Percentiles rank a stretch among this genome's conserved stretches.
Evolutionary conservation across 2,329 filamentous ascomycete genomes (phyloP).

Genomic region (Aspergillus versicolor): DNA sequence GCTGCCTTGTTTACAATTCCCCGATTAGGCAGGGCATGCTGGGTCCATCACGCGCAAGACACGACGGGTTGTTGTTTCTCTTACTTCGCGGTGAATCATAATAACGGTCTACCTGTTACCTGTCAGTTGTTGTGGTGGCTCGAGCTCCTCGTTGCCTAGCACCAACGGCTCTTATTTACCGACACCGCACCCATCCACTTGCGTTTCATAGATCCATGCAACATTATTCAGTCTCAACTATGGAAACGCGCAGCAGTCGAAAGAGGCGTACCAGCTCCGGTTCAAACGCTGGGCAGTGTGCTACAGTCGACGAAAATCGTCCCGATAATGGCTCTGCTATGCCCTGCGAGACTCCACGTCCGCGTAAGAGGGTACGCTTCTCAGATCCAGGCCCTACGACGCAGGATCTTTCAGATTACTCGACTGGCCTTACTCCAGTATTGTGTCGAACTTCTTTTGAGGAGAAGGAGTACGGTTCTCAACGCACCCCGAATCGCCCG

Average conservation of each 20-base stretch:
- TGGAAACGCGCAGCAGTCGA: conserved; percentile 27
- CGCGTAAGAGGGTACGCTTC: conserved; percentile 46
- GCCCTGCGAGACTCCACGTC: conserved; percentile 29
- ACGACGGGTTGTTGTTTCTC: conserved; percentile 1
- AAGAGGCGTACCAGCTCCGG: conserved; percentile 28
- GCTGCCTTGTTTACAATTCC: conserved; percentile 21
- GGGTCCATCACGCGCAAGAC: conserved; percentile 18
- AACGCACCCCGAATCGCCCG: conserved; percentile 29
- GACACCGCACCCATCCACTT: neutral
- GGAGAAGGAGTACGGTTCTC: conserved; percentile 23
- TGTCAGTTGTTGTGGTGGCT: neutral
- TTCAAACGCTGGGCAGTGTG: conserved; percentile 6
- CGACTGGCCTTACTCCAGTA: conserved; percentile 48
- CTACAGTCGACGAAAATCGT: conserved; percentile 8
- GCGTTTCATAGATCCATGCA: neutral
- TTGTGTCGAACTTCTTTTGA: conserved; percentile 41
- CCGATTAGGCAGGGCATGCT: conserved; percentile 14
- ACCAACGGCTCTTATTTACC: neutral
- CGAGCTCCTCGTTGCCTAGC: conserved; percentile 3
- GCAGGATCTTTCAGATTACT: conserved; percentile 20
- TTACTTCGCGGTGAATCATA: conserved; percentile 7
- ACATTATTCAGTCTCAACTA: conserved; percentile 7
- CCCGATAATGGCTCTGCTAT: neutral
- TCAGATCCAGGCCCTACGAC: conserved; percentile 41
- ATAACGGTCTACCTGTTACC: conserved; percentile 11